These are phyloP conservation scores for Dactylellina drechsleri DNA, from an alignment of 2,329 filamentous ascomycete species.

Conservation along the genomic window DNA sequence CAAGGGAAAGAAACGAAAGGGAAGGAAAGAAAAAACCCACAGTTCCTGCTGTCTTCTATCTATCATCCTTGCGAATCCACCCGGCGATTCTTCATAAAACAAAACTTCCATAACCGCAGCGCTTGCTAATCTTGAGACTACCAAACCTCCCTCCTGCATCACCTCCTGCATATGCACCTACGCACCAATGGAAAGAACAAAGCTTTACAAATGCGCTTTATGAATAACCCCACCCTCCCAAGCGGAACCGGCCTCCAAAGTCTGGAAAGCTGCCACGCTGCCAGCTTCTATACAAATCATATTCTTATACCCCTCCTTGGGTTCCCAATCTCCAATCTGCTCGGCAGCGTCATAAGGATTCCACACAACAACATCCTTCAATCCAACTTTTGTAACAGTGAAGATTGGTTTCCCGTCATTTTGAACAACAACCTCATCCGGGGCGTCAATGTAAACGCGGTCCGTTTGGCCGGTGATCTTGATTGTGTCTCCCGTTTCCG, in stretches of 20 bases:
- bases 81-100: not conserved
- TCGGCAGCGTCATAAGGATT: conserved; percentile 95
- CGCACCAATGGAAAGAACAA: not conserved
- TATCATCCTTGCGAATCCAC: too few species aligned
- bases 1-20: too few species aligned
- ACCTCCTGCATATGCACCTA: not conserved
- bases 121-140: not conserved
- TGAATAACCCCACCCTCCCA: conserved; percentile 69
- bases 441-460: conserved; percentile 81
- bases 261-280: conserved; percentile 81
- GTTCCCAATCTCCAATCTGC: conserved; percentile 84
- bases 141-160: not conserved
- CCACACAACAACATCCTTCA: conserved; percentile 92
- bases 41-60: too few species aligned
- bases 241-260: conserved; percentile 79
- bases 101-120: not conserved
- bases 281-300: conserved; percentile 97
- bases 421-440: conserved; percentile 69
- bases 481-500: conserved; percentile 73
- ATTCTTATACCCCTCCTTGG: conserved; percentile 87
- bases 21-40: too few species aligned
- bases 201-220: conserved; percentile 46
- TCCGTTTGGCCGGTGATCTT: conserved; percentile 83
- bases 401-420: conserved; percentile 74
- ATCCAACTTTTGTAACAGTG: conserved; percentile 81